Evolutionary conservation across 768 basidiomycete species (phyloP), one percentile per base, ranked within the genome.

Genomic region (Tricholoma hemisulphureum): DNA sequence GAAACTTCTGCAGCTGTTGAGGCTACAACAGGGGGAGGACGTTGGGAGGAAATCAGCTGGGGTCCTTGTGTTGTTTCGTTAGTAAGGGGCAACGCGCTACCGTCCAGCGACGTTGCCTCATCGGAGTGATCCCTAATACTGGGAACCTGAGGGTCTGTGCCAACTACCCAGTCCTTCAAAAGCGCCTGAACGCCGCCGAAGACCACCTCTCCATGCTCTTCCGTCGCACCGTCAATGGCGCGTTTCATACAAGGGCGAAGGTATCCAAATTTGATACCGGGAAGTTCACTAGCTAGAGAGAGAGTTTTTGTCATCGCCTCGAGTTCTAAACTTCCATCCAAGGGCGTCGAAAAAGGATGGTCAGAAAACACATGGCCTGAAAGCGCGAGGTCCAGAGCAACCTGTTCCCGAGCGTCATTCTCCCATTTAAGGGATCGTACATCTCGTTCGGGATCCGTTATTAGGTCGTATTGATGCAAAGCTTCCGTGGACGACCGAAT

Each of bases 131-230:
- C 85, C 9, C 60, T 67, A 63, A 84, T 88, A 2, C 65, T 62
- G 61, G 83, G 87, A 6, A 77, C 66, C 2, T 74, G 69, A 3
- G 83, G 82, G 67, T 84, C 74, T 2, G 72, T 61, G 11, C 86
- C 84, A 21, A 82, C 58, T 51, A 82, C 77, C 91, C 91, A 93
- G 41, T 88, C 87, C 56, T 80, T 78, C 55, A 93, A 69, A 37
- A 93, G 75, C 20, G 86, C 74, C 26, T 86, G 78, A 9, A 87
- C 84, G 2, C 87, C 87, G 3, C 78, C 68, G 0, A 85, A 80
- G 18, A 78, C 61, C 24, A 61, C 58, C 11, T 58, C 59, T 14
- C 70, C 69, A 13, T 67, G 63, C 37, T 59, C 55, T 10, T 65
- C 68, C 8, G 65, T 58, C 9, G 56, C 68, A 32, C 61, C 63